These are phyloP conservation scores for Verticillium zaregamsianum DNA, from an alignment of 2,329 filamentous ascomycete genomes.

Conservation along the genomic window DNA sequence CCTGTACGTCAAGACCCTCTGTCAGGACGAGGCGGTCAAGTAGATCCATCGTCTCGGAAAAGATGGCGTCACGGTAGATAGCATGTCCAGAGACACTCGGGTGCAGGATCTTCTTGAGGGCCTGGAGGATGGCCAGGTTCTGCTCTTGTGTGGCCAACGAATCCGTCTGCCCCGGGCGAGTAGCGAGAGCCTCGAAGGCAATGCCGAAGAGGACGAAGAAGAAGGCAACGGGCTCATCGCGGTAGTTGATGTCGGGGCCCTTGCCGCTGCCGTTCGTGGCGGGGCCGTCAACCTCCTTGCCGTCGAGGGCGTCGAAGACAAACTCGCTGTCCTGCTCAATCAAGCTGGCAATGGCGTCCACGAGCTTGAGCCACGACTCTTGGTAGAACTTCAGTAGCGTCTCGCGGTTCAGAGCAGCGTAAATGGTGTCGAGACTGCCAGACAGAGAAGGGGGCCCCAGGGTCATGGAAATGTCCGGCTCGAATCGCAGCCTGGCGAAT, in stretches of 20 bases:
- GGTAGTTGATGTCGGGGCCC: slow-evolving; percentile 86
- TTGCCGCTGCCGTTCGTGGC: slow-evolving; percentile 48
- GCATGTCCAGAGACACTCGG: slow-evolving; percentile 94
- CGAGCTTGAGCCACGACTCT: slow-evolving; percentile 92
- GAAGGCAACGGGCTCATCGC: slow-evolving; percentile 95
- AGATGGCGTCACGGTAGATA: slow-evolving; percentile 93
- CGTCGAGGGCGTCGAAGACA: slow-evolving; percentile 93
- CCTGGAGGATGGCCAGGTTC: slow-evolving; percentile 82
- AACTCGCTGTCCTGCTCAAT: slow-evolving; percentile 98
- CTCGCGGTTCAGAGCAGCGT: slow-evolving; percentile 90
- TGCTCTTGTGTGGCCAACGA: slow-evolving; percentile 71
- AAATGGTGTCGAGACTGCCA: slow-evolving; percentile 87
- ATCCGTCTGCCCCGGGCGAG: slow-evolving; percentile 63
- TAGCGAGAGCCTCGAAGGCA: slow-evolving; percentile 91
- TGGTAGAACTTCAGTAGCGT: slow-evolving; percentile 95
- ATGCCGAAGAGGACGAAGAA: slow-evolving; percentile 98
- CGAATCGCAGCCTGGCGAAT: slow-evolving; percentile 88
- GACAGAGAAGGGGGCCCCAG: slow-evolving; percentile 76
- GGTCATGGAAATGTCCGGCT: slow-evolving; percentile 93
- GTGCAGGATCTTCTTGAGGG: slow-evolving; percentile 89
- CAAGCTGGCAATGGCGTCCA: slow-evolving; percentile 93
- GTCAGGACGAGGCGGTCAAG: slow-evolving; percentile 90
- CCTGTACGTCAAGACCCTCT: slow-evolving; percentile 82
- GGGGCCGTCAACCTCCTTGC: slow-evolving; percentile 58
- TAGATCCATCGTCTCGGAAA: slow-evolving; percentile 95